phyloP scores from a whole-genome alignment of 2,329 filamentous ascomycete genomes.

The Chaetoscypha palmicola region DNA sequence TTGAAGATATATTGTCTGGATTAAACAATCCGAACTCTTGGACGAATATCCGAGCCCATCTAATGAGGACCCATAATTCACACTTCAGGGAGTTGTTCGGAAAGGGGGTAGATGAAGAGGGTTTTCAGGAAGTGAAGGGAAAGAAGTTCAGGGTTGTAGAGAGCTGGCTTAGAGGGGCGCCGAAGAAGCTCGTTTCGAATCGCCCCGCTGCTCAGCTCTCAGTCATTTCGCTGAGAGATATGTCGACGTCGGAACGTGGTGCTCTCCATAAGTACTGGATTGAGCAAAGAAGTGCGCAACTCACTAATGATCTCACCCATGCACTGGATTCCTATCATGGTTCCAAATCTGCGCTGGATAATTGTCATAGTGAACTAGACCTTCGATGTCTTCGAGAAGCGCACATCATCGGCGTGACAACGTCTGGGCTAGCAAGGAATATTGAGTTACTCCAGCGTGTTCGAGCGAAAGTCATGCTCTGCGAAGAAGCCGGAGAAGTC shows the following conservation, averaged over 20 bases:
- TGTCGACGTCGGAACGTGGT: conserved; percentile 16
- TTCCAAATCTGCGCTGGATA: conserved; percentile 18
- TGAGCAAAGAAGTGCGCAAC: conserved; percentile 12
- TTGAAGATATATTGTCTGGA: conserved; percentile 17
- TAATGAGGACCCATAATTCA: conserved; percentile 13
- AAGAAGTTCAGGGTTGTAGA: conserved; percentile 19
- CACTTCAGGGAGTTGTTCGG: conserved; percentile 19
- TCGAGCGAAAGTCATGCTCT: conserved; percentile 33
- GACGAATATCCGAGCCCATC: conserved; percentile 18
- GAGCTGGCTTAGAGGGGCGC: conserved; percentile 20
- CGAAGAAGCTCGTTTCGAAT: conserved; percentile 19
- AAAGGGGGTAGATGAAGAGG: conserved; percentile 17
- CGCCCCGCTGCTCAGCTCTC: conserved; percentile 15
- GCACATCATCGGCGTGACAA: conserved; percentile 46
- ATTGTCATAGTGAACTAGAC: conserved; percentile 20
- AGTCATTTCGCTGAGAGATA: conserved; percentile 16
- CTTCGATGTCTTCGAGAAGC: conserved; percentile 29
- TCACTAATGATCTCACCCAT: conserved; percentile 17
- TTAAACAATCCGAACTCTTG: conserved; percentile 21
- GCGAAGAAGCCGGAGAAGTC: conserved; percentile 38
- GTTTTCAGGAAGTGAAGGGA: conserved; percentile 19
- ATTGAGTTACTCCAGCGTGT: conserved; percentile 39
- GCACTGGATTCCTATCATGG: conserved; percentile 16
- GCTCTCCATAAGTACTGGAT: conserved; percentile 19
- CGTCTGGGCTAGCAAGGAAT: conserved; percentile 41